Conservation (phyloP, 202 grass and related monocot species). For the Musa balbisiana region DNA sequence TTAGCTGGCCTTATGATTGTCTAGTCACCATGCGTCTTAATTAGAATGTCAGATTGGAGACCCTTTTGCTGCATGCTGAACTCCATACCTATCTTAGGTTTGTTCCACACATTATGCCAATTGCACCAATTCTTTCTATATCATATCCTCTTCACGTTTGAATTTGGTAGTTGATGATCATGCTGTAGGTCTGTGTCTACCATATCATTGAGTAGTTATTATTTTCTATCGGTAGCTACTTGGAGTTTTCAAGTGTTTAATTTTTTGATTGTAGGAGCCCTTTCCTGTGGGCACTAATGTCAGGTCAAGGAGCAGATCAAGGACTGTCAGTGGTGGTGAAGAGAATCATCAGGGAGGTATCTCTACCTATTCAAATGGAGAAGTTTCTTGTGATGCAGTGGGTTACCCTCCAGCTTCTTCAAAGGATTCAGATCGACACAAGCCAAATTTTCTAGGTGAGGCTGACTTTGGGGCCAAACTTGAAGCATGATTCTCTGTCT, state of each 20-base stretch:
- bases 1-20: too few relatives aligned
- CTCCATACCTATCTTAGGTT: too few relatives aligned
- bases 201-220: neutral
- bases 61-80: too few relatives aligned
- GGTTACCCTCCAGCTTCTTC: constrained; percentile 15
- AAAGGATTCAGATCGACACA: constrained; percentile 17
- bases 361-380: constrained; percentile 27
- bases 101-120: too few relatives aligned
- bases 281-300: constrained; percentile 55
- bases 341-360: constrained; percentile 29
- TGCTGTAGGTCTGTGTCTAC: too few relatives aligned
- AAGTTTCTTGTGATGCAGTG: constrained; percentile 5
- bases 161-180: too few relatives aligned
- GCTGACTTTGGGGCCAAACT: constrained; percentile 34
- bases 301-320: constrained; percentile 39
- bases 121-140: too few relatives aligned
- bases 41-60: too few relatives aligned
- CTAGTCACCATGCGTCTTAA: too few relatives aligned
- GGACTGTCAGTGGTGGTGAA: constrained; percentile 18
- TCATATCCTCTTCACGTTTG: too few relatives aligned
- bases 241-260: neutral
- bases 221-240: neutral
- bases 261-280: constrained; percentile 43
- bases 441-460: neutral
- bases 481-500: constrained; percentile 1